Conservation (phyloP, 2,329 filamentous ascomycete genomes). For the Stachybotrys chartarum region DNA sequence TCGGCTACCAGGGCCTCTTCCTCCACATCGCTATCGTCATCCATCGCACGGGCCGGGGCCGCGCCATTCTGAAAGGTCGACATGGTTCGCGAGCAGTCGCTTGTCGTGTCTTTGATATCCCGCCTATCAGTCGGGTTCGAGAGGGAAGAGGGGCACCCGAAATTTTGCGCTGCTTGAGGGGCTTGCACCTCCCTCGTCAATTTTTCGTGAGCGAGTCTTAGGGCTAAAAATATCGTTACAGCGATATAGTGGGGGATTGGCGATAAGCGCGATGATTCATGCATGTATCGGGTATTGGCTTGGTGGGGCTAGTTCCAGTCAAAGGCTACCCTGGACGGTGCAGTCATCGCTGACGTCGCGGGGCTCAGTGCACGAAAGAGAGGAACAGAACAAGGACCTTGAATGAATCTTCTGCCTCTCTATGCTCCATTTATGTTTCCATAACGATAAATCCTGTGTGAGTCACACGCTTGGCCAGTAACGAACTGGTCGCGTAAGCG, state of each 20-base stretch:
- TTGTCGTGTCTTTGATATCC: constrained; percentile 17
- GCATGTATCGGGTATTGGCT: constrained; percentile 13
- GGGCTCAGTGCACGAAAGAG: background rate
- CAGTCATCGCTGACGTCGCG: background rate
- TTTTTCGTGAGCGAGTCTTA: constrained; percentile 27
- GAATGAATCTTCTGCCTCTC: background rate
- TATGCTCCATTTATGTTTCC: background rate
- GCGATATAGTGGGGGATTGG: constrained; percentile 11
- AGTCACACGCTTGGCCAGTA: background rate
- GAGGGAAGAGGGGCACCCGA: constrained; percentile 23
- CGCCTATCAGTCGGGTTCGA: constrained; percentile 14
- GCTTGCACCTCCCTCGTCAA: constrained; percentile 17
- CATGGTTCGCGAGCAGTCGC: constrained; percentile 35
- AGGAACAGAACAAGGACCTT: background rate
- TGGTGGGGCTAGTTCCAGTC: constrained; percentile 9
- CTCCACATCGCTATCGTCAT: constrained; percentile 88
- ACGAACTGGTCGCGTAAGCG: background rate
- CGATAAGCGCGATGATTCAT: constrained; percentile 6
- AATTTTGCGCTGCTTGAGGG: constrained; percentile 27
- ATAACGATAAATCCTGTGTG: background rate
- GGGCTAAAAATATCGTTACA: constrained; percentile 29
- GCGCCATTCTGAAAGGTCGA: constrained; percentile 55
- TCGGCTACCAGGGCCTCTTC: constrained; percentile 94
- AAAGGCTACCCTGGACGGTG: constrained; percentile 1
- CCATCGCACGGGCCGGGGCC: constrained; percentile 52